Conservation (phyloP, 495 filamentous ascomycete genomes). For the Hypoxylon perforatum region DNA sequence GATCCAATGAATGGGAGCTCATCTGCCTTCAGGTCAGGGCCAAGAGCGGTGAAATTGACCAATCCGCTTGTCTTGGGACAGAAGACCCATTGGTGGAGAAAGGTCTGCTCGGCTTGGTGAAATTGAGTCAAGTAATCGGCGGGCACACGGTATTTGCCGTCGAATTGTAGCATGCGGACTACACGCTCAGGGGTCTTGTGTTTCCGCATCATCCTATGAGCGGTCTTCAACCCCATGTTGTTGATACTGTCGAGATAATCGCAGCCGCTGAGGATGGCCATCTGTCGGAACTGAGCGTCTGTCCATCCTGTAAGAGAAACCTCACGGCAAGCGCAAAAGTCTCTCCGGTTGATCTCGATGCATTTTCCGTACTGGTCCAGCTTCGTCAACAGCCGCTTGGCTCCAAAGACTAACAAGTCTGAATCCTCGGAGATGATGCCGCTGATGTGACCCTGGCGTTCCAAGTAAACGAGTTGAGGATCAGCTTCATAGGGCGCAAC, state of each 20-base stretch:
- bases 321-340: conserved; percentile 89
- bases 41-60: conserved; percentile 75
- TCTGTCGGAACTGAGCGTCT: conserved; percentile 87
- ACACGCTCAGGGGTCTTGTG: conserved; percentile 86
- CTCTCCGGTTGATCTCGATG: conserved; percentile 85
- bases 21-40: conserved; percentile 66
- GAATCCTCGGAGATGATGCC: conserved; percentile 97
- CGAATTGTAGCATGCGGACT: conserved; percentile 84
- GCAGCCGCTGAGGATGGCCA: conserved; percentile 98
- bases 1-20: conserved; percentile 83
- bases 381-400: conserved; percentile 89
- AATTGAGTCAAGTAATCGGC: conserved; percentile 81
- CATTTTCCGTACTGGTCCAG: conserved; percentile 93
- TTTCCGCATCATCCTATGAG: conserved; percentile 88
- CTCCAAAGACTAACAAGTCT: conserved; percentile 94
- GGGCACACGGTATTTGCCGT: conserved; percentile 84
- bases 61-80: conserved; percentile 77
- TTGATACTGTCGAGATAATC: conserved; percentile 89
- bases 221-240: conserved; percentile 91
- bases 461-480: conserved; percentile 93
- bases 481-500: conserved; percentile 99
- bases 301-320: conserved; percentile 92
- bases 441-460: conserved; percentile 80
- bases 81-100: conserved; percentile 93
- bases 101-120: conserved; percentile 87